Evolutionary conservation across 2,329 filamentous ascomycete species (phyloP), one percentile per base, ranked within the genome.

Genomic region (Neonectria punicea): DNA sequence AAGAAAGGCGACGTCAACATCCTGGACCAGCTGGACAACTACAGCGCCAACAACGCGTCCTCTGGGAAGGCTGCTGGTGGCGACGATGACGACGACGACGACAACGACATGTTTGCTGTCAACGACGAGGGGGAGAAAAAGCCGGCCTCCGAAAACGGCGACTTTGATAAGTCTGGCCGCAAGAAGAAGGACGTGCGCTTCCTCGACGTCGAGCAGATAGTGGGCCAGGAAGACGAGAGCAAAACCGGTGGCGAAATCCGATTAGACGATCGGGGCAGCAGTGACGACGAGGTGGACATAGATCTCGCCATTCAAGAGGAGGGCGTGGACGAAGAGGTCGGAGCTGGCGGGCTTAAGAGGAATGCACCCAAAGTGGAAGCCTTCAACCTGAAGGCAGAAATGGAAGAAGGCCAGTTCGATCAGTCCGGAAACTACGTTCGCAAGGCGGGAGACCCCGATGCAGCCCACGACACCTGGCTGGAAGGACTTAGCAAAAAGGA

Each of bases 341-440:
- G 96, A 2, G 91, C 93, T 1, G 96, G 96, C 14, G 92, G 92
- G 2, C 91, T 97, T 73, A 98, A 98, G 82, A 92, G 90, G 73
- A 93, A 98, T 78, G 96, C 96, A 2, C 96, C 96, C 2, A 93
- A 96, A 77, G 86, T 99, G 6, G 96, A 98, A 78, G 95, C 95
- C 3, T 99, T 99, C 85, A 98, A 99, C 76, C 92, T 99, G 85
- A 90, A 89, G 64, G 83, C 88, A 13, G 96, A 99, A 79, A 90
- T 97, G 78, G 94, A 98, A 75, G 95, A 98, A 72, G 96, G 96
- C 1, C 87, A 90, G 11, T 99, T 98, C 74, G 96, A 99, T 77
- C 92, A 96, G 72, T 84, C 90, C 1, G 95, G 95, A 10, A 99
- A 98, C 78, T 99, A 90, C 77, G 89, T 99, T 49, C 89, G 96